Base-by-base conservation (phyloP, 352 stramenopile species). In the Phytophthora meadii region DNA sequence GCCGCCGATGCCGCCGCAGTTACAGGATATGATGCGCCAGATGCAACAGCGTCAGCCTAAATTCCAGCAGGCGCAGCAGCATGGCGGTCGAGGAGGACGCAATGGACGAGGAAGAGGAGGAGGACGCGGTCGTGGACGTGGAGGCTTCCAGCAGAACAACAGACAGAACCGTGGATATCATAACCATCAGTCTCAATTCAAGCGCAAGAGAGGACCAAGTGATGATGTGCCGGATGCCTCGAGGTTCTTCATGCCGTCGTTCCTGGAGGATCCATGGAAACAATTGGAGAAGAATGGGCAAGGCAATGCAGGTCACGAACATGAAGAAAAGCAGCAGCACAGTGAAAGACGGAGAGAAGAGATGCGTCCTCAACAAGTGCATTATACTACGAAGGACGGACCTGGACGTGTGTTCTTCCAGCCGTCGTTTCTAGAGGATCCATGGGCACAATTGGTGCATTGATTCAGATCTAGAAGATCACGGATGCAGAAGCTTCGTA, bases 221-320 rank as follows among this genome's bases (percentile, higher is more conserved):
- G 73, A 82, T 17, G 80, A 84, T n/a, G 55, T 58, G n/a, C 68
- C 34, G 12, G 76, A 85, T 24, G 61, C 60, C 0, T 75, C 77
- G 30, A 74, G 79, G 11, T 88, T 92, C 54, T 93, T 90, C 61
- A 28, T 86, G 66, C 71, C 76, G 24, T 93, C 84, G 24, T 91
- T 77, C 46, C 67, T 93, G 27, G 69, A 90, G 55, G 77, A 93
- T 47, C 84, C 84, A 15, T 93, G 84, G 84, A 70, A 68, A 34
- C 45, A 72, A 45, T 22, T 19, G 10, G 44, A 57, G 28, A 15
- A 1, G 15, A 48, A 25, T 34, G 30, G 30, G 10, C 30, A 24
- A 30, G 25, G 48, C 27, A 46, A 17, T 2, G n/a, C 24, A 2
- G 1, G 42, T 54, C 17, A 54, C 25, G 24, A 67, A 27, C 11